A percentile compares a stretch with the other conserved stretches of the same genome.
Evolutionary conservation across 345 rosid genomes (phyloP).

Genomic region (sweet orange (Citrus sinensis)): DNA sequence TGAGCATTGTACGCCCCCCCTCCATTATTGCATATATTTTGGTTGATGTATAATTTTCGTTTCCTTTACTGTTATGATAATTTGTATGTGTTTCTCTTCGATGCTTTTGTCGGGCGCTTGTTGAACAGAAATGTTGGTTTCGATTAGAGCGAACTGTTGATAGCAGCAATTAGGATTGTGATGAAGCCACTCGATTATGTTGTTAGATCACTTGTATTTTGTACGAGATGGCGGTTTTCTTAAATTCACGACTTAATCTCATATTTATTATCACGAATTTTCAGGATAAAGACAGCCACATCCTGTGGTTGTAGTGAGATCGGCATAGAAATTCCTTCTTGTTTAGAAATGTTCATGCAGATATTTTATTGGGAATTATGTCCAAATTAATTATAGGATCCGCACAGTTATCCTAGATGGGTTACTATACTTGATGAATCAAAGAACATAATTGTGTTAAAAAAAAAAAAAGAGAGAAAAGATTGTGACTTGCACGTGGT

Average conservation of each 20-base stretch:
- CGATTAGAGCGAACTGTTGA: neutral
- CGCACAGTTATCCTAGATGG: too few species aligned
- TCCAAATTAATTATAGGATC: too few species aligned
- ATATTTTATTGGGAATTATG: too few species aligned
- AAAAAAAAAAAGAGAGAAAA: too few species aligned
- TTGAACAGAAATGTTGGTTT: neutral
- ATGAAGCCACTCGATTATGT: neutral
- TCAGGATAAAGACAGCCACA: too few species aligned
- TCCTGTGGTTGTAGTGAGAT: too few species aligned
- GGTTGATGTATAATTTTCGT: neutral
- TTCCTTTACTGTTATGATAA: neutral
- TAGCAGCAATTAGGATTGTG: neutral
- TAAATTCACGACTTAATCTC: neutral
- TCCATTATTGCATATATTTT: neutral
- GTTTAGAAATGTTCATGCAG: too few species aligned
- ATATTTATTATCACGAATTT: neutral
- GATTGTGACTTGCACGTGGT: too few species aligned
- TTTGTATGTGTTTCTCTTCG: neutral
- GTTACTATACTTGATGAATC: too few species aligned
- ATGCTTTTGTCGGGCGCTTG: neutral
- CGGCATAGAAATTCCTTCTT: too few species aligned
- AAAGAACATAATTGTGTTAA: too few species aligned
- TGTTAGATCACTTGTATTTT: neutral
- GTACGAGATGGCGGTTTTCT: neutral
- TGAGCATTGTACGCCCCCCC: too few species aligned